Evolutionary conservation across 495 filamentous ascomycete genomes (phyloP).

Genomic region (Lineolata rhizophorae): DNA sequence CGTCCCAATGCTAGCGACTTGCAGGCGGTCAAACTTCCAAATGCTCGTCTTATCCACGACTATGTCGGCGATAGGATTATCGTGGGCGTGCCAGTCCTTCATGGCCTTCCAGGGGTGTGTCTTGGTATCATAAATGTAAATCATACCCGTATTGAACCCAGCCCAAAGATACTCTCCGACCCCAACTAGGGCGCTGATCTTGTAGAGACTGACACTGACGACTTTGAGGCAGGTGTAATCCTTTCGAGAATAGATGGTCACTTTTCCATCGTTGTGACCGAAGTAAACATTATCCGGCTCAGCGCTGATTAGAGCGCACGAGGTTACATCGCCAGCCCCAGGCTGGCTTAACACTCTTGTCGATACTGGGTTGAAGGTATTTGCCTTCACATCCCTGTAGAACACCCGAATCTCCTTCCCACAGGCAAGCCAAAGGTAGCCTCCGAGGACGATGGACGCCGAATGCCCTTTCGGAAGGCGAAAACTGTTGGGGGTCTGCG

Average conservation of each 20-base stretch:
- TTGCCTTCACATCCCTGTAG: conserved; percentile 10
- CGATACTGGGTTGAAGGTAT: neutral
- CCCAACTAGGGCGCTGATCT: conserved; percentile 72
- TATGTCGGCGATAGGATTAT: conserved; percentile 55
- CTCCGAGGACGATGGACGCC: conserved; percentile 63
- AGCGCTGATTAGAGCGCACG: conserved; percentile 48
- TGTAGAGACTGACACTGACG: conserved; percentile 76
- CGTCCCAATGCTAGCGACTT: conserved; percentile 72
- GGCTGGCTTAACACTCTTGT: conserved; percentile 30
- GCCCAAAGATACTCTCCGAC: conserved; percentile 81
- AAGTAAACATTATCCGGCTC: conserved; percentile 71
- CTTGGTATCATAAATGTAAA: conserved; percentile 74
- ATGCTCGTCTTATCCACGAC: conserved; percentile 61
- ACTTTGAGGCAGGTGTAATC: conserved; percentile 55
- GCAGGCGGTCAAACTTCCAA: conserved; percentile 66
- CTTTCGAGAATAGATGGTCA: conserved; percentile 65
- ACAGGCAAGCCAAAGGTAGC: conserved; percentile 67
- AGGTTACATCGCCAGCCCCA: conserved; percentile 66
- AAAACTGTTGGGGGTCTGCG: conserved; percentile 39
- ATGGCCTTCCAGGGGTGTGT: conserved; percentile 67
- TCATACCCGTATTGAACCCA: conserved; percentile 85
- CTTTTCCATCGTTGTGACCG: conserved; percentile 82
- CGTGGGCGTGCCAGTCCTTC: conserved; percentile 89
- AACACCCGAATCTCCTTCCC: conserved; percentile 80
- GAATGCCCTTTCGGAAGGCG: conserved; percentile 63